Percentiles rank a stretch among this genome's conserved stretches.
These are phyloP conservation scores for Mariannaea elegans DNA, from an alignment of 2,329 filamentous ascomycete species.

Conservation along the genomic window DNA sequence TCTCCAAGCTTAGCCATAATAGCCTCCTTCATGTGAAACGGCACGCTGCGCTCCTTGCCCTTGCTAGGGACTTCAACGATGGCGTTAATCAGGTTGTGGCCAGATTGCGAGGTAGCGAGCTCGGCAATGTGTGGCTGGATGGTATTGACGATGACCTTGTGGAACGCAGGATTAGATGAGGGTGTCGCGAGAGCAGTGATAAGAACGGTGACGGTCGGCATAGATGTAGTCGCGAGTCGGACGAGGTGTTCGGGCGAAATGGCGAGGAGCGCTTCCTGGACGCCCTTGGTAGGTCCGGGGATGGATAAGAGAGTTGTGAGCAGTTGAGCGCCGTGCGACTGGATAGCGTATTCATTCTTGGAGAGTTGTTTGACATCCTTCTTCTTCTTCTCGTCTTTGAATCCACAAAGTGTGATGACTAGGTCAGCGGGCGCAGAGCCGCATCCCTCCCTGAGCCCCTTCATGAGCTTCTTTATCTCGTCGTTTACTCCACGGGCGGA, in stretches of 20 bases:
- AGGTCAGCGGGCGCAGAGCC: conserved; percentile 57
- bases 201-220: conserved; percentile 59
- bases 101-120: conserved; percentile 60
- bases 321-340: conserved; percentile 81
- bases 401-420: conserved; percentile 59
- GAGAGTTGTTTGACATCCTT: conserved; percentile 49
- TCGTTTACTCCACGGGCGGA: conserved; percentile 69
- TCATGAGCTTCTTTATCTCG: conserved; percentile 58
- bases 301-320: conserved; percentile 81
- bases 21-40: conserved; percentile 66
- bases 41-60: conserved; percentile 57
- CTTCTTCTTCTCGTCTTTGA: conserved; percentile 50
- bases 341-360: conserved; percentile 66
- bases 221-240: conserved; percentile 68
- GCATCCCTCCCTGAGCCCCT: conserved; percentile 58
- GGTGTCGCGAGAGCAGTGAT: conserved; percentile 59
- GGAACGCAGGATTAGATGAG: conserved; percentile 60
- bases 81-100: conserved; percentile 60
- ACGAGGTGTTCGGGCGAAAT: conserved; percentile 65
- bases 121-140: conserved; percentile 55
- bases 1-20: conserved; percentile 59
- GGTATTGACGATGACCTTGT: conserved; percentile 62
- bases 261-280: conserved; percentile 76
- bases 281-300: conserved; percentile 74
- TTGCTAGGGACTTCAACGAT: conserved; percentile 61